Evolutionary conservation across 257 asterid genomes (phyloP), one percentile per base, ranked within the genome.

Genomic region (Lycium barbarum): DNA sequence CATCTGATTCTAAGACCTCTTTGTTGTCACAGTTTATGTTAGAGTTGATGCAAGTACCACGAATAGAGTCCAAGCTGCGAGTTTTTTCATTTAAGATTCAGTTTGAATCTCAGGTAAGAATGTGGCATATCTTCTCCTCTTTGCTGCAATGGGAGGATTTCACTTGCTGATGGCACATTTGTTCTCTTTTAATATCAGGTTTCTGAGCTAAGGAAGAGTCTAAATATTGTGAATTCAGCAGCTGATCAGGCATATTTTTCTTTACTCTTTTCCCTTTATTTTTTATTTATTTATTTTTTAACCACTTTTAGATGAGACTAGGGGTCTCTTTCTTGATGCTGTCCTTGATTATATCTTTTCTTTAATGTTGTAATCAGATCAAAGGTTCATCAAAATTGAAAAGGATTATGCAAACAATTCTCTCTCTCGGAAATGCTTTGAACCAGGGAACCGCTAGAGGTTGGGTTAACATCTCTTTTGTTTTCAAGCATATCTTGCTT

Each of bases 381-480:
- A 93, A 93, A 90, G 91, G 93, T 90, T 95, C 99, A 70, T 87
- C 93, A 78, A 93, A 95, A 87, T 88, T 95, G 91, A 93, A 92
- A 92, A 92, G 93, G 91, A 90, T 95, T 86, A 95, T 95, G 99
- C 99, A 95, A 87, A 95, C 99, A 89, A 94, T 95, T 85, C 98
- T 95, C 79, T 92, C 97, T 80, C 90, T 95, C 80, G 99, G 99
- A 78, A 95, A 95, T 86, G 99, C 98, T 54, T 88, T 95, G 90
- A 95, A 95, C 92, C 97, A 94, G 91, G 99, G 99, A 89, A 95
- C 99, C 82, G 98, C 97, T 14, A 89, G 99, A 91, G 99, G 99
- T 95, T 62, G 58, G 26, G 93, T 87, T 65, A 73, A 90, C 73
- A 49, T 80, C 45, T 74, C 80, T 87, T 86, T 62, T 66, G 2